Conservation (phyloP, 2,329 filamentous ascomycete species). For the Conoideocrella luteorostrata region DNA sequence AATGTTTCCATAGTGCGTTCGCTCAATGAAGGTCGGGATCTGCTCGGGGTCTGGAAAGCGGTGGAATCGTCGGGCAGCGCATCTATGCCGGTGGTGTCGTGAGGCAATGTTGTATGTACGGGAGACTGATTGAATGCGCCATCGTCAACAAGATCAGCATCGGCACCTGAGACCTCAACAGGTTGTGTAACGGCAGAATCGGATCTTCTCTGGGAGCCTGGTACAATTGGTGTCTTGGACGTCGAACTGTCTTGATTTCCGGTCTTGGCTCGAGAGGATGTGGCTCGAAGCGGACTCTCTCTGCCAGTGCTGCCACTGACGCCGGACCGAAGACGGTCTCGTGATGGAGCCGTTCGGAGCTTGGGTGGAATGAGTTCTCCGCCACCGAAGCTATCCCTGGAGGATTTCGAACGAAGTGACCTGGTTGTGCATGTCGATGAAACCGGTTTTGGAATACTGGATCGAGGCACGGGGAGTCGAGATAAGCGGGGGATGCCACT, state of each 20-base stretch:
- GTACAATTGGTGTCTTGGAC: slow-evolving; percentile 9
- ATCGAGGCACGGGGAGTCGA: slow-evolving; percentile 30
- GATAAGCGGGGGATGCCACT: slow-evolving; percentile 32
- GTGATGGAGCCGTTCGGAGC: slow-evolving; percentile 33
- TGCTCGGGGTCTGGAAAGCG: slow-evolving; percentile 16
- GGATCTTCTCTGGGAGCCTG: slow-evolving; percentile 8
- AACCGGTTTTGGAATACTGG: slow-evolving; percentile 25
- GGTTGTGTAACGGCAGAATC: slow-evolving; percentile 4
- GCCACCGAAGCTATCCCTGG: slow-evolving; percentile 9
- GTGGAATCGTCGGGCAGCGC: slow-evolving; percentile 11
- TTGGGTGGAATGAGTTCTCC: slow-evolving; percentile 33
- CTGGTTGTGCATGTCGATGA: slow-evolving; percentile 19
- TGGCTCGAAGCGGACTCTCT: slow-evolving; percentile 12
- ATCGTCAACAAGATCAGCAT: background rate
- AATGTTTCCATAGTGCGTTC: slow-evolving; percentile 85
- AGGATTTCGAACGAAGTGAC: background rate
- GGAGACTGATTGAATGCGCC: background rate
- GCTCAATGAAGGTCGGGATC: slow-evolving; percentile 55
- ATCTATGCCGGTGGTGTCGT: background rate
- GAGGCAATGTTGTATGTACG: background rate
- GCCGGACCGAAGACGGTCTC: slow-evolving; percentile 28
- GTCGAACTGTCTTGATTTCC: slow-evolving; percentile 11
- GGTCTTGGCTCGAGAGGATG: slow-evolving; percentile 10
- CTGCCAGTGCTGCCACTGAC: slow-evolving; percentile 14
- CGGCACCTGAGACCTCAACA: background rate